Percentiles rank a stretch among this genome's conserved stretches.
phyloP scores from a whole-genome alignment of 345 rosid species.

The Gossypium turneri region DNA sequence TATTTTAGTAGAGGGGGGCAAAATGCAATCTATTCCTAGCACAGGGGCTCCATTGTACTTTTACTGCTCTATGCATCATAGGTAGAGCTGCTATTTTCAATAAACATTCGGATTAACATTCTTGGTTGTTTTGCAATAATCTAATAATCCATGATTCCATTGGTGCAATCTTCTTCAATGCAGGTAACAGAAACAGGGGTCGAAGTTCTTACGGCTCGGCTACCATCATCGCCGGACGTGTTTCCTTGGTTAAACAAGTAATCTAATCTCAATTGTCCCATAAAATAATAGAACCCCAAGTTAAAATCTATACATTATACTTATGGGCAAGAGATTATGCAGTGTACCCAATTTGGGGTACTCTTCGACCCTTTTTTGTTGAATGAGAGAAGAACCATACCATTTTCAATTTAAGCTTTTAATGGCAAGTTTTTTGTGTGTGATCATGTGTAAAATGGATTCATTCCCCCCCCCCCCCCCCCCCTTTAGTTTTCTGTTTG shows the following conservation, averaged over 20 bases:
- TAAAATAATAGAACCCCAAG: neutral
- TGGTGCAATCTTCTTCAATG: neutral
- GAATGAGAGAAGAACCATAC: neutral
- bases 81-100: neutral
- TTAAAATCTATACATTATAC: neutral
- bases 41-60: neutral
- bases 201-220: slow-evolving; percentile 82
- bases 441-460: neutral
- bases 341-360: neutral
- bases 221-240: slow-evolving; percentile 71
- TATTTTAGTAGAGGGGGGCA: too few species aligned
- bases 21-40: too few species aligned
- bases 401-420: neutral
- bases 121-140: neutral
- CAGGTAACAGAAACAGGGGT: slow-evolving; percentile 94
- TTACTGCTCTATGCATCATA: neutral
- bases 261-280: neutral
- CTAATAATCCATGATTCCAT: neutral
- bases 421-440: neutral
- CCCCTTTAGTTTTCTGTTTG: neutral
- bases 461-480: neutral
- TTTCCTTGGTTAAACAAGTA: slow-evolving; percentile 61
- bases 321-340: neutral
- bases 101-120: neutral
- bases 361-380: neutral